Base-by-base conservation (phyloP, 2,329 filamentous ascomycete species). In the Nemania sp. region DNA sequence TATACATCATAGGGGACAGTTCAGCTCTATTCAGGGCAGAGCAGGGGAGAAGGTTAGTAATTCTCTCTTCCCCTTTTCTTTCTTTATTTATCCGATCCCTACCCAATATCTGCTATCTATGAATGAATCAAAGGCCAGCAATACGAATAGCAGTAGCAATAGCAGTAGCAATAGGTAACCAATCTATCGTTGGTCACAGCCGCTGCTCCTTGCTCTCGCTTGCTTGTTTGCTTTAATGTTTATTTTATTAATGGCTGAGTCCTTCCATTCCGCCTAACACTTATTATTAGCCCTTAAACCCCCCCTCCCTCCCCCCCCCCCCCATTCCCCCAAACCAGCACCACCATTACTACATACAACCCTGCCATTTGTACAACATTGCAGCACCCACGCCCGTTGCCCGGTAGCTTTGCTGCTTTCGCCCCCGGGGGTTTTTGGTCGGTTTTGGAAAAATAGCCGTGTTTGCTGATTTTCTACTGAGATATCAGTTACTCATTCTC, bases 391-490 rank as follows among this genome's bases (percentile, higher is more conserved):
- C 63, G n/a, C 38, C 38, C n/a, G 18, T 38, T 54, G 35, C 41
- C 29, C 49, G 45, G 38, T 65, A 35, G 43, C 58, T 61, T 32
- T 57, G 55, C 51, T 54, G 22, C 20, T 52, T 53, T 22, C 56
- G n/a, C 62, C 55, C 20, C 43, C 24, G 29, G 29, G 41, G 35
- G 32, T 73, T 76, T 72, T 68, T 71, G 71, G 72, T 58, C 59
- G 24, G 59, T 66, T 68, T 68, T 70, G 55, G 68, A 65, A 61
- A n/a, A 63, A 51, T 38, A 65, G 35, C 60, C n/a, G 70, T 72
- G 65, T 72, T 74, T 74, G 72, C 75, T 76, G 68, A 76, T 72
- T 55, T 24, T 70, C 68, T 62, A 66, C 67, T 70, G 68, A 61
- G 56, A 71, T 71, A 67, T 65, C 62, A 76, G 72, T 69, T 69